Evolutionary conservation across 2,329 filamentous ascomycete species (phyloP).

Genomic region (Penicillium freii): DNA sequence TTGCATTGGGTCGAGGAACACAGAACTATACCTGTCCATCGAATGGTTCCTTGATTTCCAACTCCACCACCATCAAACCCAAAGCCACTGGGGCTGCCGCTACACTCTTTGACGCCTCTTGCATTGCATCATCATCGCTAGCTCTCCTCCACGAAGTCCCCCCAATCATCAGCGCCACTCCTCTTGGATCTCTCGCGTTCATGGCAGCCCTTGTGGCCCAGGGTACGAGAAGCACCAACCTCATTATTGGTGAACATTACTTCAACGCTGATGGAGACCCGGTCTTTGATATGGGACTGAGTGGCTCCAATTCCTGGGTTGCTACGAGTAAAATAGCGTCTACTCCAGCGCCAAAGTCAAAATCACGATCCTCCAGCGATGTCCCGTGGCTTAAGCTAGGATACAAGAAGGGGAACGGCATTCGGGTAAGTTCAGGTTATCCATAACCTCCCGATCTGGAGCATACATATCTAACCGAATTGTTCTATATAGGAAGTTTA

Average conservation of each 20-base stretch:
- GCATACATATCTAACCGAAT: slow-evolving; percentile 3
- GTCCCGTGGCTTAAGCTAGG: slow-evolving; percentile 38
- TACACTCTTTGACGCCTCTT: slow-evolving; percentile 46
- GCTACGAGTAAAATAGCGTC: slow-evolving; percentile 28
- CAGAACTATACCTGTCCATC: slow-evolving; percentile 52
- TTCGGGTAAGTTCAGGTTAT: slow-evolving; percentile 28
- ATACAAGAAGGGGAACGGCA: slow-evolving; percentile 25
- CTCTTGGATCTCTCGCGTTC: slow-evolving; percentile 31
- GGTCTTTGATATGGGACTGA: slow-evolving; percentile 33
- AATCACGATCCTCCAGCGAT: slow-evolving; percentile 17
- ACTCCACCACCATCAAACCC: slow-evolving; percentile 25
- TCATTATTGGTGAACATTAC: slow-evolving; percentile 41
- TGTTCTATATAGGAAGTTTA: slow-evolving; percentile 39
- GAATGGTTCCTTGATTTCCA: slow-evolving; percentile 16
- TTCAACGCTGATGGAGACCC: slow-evolving; percentile 31
- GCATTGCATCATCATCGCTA: slow-evolving; percentile 31
- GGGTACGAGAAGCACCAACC: slow-evolving; percentile 13
- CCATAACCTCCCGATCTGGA: background rate
- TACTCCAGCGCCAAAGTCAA: slow-evolving; percentile 22
- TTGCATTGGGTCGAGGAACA: slow-evolving; percentile 49
- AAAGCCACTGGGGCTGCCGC: slow-evolving; percentile 46
- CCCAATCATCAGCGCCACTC: slow-evolving; percentile 17
- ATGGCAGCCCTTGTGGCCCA: slow-evolving; percentile 20
- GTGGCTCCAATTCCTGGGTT: slow-evolving; percentile 28
- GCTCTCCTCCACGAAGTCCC: slow-evolving; percentile 32